These are phyloP conservation scores for Aspergillus homomorphus DNA, from an alignment of 495 filamentous ascomycete species.

Conservation along the genomic window DNA sequence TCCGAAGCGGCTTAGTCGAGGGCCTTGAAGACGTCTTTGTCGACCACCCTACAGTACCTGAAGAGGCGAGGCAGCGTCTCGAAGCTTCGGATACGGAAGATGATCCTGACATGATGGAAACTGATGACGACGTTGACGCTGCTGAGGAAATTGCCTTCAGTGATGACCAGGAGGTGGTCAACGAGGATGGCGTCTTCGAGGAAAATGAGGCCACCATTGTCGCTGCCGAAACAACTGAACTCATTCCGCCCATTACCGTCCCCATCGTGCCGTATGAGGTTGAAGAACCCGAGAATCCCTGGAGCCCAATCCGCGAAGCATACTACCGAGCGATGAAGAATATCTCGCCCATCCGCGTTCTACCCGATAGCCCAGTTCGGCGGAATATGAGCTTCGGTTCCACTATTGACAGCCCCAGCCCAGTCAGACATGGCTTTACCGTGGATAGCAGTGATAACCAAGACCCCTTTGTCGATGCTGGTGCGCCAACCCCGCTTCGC, in stretches of 20 bases:
- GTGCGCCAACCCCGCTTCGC: constrained; percentile 19
- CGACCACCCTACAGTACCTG: neutral
- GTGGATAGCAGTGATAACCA: neutral
- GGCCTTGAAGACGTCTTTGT: constrained; percentile 23
- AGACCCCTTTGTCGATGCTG: constrained; percentile 11
- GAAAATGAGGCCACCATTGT: constrained; percentile 24
- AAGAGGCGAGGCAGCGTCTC: neutral
- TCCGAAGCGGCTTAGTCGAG: neutral
- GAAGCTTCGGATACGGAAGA: constrained; percentile 4
- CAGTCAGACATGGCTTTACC: neutral
- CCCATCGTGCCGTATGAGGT: constrained; percentile 20
- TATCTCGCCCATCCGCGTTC: constrained; percentile 1
- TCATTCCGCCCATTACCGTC: neutral
- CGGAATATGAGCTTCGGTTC: neutral
- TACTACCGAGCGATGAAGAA: neutral
- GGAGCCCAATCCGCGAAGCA: neutral
- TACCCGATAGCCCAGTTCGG: neutral
- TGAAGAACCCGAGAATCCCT: constrained; percentile 14
- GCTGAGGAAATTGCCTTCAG: constrained; percentile 18
- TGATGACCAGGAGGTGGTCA: constrained; percentile 8
- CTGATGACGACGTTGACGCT: constrained; percentile 7
- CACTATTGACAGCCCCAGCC: neutral
- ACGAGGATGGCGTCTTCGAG: constrained; percentile 18
- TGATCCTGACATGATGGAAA: constrained; percentile 11
- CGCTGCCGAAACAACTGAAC: constrained; percentile 6